Evolutionary conservation across 192 early-diverging fungal genomes (phyloP), one percentile per base, ranked within the genome.

Genomic region (Mortierella alpina): DNA sequence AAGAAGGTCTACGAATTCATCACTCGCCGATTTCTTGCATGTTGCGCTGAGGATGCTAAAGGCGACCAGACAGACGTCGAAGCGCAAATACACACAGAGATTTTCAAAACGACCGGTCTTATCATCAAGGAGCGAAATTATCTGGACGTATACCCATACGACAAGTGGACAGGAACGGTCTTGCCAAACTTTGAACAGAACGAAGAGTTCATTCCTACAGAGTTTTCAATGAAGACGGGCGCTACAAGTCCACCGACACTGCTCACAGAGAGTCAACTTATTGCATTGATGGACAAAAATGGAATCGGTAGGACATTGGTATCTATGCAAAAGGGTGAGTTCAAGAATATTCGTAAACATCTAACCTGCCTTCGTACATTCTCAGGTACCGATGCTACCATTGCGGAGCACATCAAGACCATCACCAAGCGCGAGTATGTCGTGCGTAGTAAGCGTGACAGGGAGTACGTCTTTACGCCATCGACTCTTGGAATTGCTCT

Each of bases 321-420:
- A 41, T 0, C 31, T 12, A 10, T 7, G 13, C 20, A 40, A 10
- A 14, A 1, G 47, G 49, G 5, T 49, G n/a, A 15, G 15, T 63
- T 39, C 9, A 40, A 15, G 17, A 4, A 23, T 68, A 17, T 22
- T 22, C 9, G 6, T n/a, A 48, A 10, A 44, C 31, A 40, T n/a
- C n/a, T 49, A 22, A 56, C 40, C 18, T 50, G 10, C 58, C 47
- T 4, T 45, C 41, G 6, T 59, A 62, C 44, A 50, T 22, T 56
- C 5, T 42, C 64, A 93, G 92, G 96, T 14, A 99, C 98, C 7
- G 98, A 99, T 80, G 97, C 98, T 0, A 99, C 97, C 0, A 98
- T 98, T 42, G 92, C 92, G 9, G 94, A 97, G 45, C 97, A 98
- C 63, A 99, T 99, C 73, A 95, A 96, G 72, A 98, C 91, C 58